Evolutionary conservation across 2,329 filamentous ascomycete genomes (phyloP).

Genomic region (Teratosphaeria destructans): DNA sequence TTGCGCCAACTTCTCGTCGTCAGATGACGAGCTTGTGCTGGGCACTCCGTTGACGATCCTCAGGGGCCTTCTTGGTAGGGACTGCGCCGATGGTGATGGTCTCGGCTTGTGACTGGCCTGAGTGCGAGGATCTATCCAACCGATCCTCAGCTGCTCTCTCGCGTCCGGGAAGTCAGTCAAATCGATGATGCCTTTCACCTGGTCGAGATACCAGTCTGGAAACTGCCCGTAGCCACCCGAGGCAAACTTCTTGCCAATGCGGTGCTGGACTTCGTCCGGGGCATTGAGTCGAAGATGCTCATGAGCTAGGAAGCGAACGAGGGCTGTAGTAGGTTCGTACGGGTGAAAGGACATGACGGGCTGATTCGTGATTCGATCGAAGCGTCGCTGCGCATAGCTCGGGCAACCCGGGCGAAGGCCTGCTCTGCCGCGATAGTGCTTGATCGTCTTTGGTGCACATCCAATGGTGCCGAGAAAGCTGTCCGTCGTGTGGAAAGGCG

Average conservation of each 20-base stretch:
- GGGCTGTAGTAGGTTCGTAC: neutral
- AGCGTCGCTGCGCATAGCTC: conserved; percentile 1
- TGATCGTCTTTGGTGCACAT: neutral
- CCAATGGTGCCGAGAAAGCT: conserved; percentile 5
- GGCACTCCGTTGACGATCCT: neutral
- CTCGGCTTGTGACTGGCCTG: neutral
- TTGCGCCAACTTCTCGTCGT: neutral
- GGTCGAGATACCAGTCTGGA: neutral
- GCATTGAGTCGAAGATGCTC: neutral
- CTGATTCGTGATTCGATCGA: neutral
- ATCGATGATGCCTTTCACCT: neutral
- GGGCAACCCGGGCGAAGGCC: neutral
- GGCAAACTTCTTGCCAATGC: conserved; percentile 7
- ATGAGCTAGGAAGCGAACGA: neutral
- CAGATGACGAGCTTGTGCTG: neutral
- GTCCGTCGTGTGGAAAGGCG: conserved; percentile 2
- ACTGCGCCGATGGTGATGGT: neutral
- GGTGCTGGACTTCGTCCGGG: neutral
- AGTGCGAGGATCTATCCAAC: neutral
- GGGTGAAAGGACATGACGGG: neutral
- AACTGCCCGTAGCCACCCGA: conserved; percentile 9
- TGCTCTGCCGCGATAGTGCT: conserved; percentile 6
- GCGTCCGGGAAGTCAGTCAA: neutral
- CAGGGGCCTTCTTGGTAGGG: neutral
- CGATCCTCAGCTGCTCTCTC: neutral